Evolutionary conservation across 2,329 filamentous ascomycete species (phyloP).

Genomic region (Colletotrichum zoysiae): DNA sequence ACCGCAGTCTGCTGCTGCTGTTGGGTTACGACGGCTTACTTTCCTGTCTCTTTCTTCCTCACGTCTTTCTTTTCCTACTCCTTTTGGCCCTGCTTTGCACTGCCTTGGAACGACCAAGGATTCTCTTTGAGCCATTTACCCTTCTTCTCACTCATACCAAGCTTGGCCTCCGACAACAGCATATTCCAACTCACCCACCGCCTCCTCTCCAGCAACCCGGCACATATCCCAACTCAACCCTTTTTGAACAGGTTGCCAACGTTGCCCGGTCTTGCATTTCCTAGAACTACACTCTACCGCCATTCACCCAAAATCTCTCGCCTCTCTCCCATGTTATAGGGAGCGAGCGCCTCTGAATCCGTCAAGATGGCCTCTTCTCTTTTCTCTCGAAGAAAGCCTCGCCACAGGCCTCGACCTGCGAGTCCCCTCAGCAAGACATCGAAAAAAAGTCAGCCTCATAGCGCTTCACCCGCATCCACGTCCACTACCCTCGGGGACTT

Average conservation of each 20-base stretch:
- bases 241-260: not conserved
- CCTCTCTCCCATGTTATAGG: not conserved
- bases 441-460: not conserved
- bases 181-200: not conserved
- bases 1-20: constrained; percentile 9
- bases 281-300: not conserved
- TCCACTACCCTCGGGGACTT: constrained; percentile 23
- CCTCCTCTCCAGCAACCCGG: no score
- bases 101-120: not conserved
- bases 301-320: not conserved
- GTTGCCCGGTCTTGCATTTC: not conserved
- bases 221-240: not conserved
- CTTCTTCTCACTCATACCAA: not conserved
- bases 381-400: constrained; percentile 25
- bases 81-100: not conserved
- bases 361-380: constrained; percentile 24
- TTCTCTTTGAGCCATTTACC: not conserved
- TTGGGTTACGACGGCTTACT: not conserved
- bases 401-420: constrained; percentile 15
- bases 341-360: not conserved
- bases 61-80: not conserved
- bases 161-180: not conserved
- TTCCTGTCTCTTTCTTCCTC: not conserved
- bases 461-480: not conserved
- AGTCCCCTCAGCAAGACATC: not conserved